A percentile compares a stretch with the other conserved stretches of the same genome.
These are phyloP conservation scores for Ceriops tagal DNA, from an alignment of 345 rosid species.

Conservation along the genomic window DNA sequence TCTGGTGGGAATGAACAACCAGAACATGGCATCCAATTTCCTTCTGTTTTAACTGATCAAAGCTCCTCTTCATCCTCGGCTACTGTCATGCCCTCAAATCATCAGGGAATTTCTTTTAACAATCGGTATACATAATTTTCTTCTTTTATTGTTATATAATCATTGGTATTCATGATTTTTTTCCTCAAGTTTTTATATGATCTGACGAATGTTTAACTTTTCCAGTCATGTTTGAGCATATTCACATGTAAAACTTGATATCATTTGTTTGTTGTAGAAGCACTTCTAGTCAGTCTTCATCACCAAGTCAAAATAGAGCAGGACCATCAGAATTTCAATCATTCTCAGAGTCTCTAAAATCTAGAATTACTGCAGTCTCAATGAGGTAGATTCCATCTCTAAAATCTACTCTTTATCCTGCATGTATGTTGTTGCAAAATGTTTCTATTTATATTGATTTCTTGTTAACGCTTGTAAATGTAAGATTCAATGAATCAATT, in stretches of 20 bases:
- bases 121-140: constrained; percentile 33
- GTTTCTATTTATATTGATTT: constrained; percentile 6
- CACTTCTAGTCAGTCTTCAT: constrained; percentile 31
- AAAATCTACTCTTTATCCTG: background rate
- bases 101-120: constrained; percentile 36
- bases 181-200: background rate
- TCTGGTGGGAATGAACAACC: constrained; percentile 28
- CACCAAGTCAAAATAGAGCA: constrained; percentile 54
- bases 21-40: constrained; percentile 19
- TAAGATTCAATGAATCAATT: constrained; percentile 29
- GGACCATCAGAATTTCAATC: constrained; percentile 88
- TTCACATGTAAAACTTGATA: background rate
- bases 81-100: constrained; percentile 24
- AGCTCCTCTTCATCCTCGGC: constrained; percentile 37
- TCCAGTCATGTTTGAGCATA: background rate
- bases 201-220: background rate
- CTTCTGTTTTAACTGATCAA: constrained; percentile 27
- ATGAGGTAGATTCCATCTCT: constrained; percentile 42
- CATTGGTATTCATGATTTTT: constrained; percentile 32
- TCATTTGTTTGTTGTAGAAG: constrained; percentile 14
- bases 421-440: background rate
- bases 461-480: background rate
- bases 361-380: constrained; percentile 75
- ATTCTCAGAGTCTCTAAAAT: constrained; percentile 75
- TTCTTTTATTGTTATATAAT: background rate